Evolutionary conservation across 228 moss, liverwort and hornwort species (phyloP).

Genomic region (Sphagnum magellanicum): DNA sequence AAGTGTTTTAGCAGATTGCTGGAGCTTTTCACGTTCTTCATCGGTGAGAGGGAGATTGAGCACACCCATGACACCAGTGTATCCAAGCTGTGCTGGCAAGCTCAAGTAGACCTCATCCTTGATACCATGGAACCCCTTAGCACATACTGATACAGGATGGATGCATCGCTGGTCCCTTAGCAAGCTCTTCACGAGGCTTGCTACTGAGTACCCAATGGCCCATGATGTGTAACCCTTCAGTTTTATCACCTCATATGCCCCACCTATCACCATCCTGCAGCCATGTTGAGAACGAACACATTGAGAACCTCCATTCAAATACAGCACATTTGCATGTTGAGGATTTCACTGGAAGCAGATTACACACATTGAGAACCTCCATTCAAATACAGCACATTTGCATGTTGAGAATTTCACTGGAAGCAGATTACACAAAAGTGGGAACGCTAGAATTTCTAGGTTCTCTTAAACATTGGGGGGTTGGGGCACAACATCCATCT

Average conservation of each 20-base stretch:
- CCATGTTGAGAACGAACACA: neutral
- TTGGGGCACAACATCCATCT: too few relatives aligned
- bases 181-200: conserved; percentile 71
- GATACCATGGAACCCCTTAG: conserved; percentile 82
- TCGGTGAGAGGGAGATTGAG: conserved; percentile 55
- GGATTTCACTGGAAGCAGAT: too few relatives aligned
- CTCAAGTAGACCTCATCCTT: conserved; percentile 75
- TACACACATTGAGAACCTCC: too few relatives aligned
- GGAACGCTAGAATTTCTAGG: too few relatives aligned
- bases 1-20: conserved; percentile 46
- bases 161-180: conserved; percentile 72
- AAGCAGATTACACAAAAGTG: too few relatives aligned
- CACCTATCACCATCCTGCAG: conserved; percentile 62
- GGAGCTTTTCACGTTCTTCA: conserved; percentile 46
- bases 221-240: conserved; percentile 94
- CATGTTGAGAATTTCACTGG: too few relatives aligned
- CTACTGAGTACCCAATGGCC: conserved; percentile 90
- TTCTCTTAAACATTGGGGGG: too few relatives aligned
- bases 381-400: too few relatives aligned
- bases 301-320: too few relatives aligned
- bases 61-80: conserved; percentile 44
- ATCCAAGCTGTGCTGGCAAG: conserved; percentile 64
- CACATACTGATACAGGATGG: conserved; percentile 81
- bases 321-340: too few relatives aligned
- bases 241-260: conserved; percentile 85